phyloP scores from a whole-genome alignment of 2,329 filamentous ascomycete genomes.

The Trichoderma arundinaceum region DNA sequence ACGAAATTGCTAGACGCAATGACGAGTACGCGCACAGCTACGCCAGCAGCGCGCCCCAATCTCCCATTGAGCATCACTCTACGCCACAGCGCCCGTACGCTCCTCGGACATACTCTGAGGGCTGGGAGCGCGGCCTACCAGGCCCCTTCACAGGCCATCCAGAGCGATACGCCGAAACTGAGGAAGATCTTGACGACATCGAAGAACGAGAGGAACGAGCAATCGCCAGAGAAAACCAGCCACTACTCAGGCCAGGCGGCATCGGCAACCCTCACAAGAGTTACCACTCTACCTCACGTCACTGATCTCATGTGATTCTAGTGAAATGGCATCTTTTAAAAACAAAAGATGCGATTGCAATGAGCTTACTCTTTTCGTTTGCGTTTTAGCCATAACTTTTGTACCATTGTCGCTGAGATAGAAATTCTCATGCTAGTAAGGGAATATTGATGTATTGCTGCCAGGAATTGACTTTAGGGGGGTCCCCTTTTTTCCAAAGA shows the following conservation, averaged over 20 bases:
- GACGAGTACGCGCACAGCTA: conserved; percentile 36
- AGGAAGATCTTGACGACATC: conserved; percentile 58
- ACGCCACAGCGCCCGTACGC: conserved; percentile 46
- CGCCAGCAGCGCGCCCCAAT: conserved; percentile 39
- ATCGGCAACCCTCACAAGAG: conserved; percentile 54
- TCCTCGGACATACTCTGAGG: conserved; percentile 55
- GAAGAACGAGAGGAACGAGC: conserved; percentile 58
- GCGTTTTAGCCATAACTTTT: conserved; percentile 4
- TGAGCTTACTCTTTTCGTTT: neutral
- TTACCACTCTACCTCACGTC: conserved; percentile 44
- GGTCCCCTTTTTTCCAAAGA: neutral
- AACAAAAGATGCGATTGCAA: neutral
- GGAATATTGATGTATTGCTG: conserved; percentile 6
- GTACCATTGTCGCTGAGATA: conserved; percentile 12
- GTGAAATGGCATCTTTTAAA: neutral
- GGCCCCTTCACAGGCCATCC: conserved; percentile 59
- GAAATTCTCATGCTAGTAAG: conserved; percentile 1
- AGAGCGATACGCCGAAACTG: conserved; percentile 57
- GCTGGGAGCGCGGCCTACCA: conserved; percentile 57
- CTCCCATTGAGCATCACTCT: conserved; percentile 39
- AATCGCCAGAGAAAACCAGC: conserved; percentile 57
- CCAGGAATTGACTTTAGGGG: neutral
- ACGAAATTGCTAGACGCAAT: conserved; percentile 60
- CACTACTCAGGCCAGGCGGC: conserved; percentile 56
- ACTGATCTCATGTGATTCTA: neutral